Percentiles rank a stretch among this genome's conserved stretches.
Evolutionary conservation across 2,329 filamentous ascomycete genomes (phyloP).

Genomic region (Ophiostoma angusticollis): DNA sequence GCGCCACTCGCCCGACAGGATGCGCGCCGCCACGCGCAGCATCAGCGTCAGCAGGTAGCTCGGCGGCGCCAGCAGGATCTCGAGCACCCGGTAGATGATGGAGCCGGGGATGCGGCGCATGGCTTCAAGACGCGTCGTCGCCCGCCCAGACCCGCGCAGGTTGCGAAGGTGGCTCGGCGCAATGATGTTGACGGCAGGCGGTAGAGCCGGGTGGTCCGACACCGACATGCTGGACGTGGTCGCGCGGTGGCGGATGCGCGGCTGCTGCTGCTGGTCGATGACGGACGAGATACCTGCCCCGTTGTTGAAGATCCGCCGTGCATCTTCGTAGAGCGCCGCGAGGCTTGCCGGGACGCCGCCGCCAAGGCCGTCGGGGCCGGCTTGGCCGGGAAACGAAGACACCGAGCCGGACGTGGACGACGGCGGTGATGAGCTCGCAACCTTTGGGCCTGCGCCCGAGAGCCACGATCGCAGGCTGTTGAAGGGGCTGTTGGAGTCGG

Average conservation of each 20-base stretch:
- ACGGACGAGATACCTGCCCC: background rate
- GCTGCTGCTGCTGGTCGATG: conserved; percentile 2
- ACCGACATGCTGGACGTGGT: conserved; percentile 36
- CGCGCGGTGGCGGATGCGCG: conserved; percentile 38
- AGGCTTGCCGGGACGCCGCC: conserved; percentile 4
- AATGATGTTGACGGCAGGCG: conserved; percentile 54
- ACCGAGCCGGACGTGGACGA: conserved; percentile 11
- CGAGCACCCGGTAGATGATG: conserved; percentile 64
- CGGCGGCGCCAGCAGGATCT: conserved; percentile 68
- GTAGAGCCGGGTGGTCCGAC: conserved; percentile 47
- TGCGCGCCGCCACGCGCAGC: conserved; percentile 66
- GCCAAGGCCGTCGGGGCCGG: background rate
- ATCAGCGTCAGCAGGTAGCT: conserved; percentile 66
- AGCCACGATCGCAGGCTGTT: conserved; percentile 15
- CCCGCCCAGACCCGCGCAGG: conserved; percentile 13
- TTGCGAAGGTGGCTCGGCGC: conserved; percentile 20
- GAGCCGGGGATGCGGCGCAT: conserved; percentile 44
- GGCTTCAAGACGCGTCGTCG: conserved; percentile 28
- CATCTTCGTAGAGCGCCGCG: conserved; percentile 11
- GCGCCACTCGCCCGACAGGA: conserved; percentile 52
- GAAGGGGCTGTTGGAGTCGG: conserved; percentile 13
- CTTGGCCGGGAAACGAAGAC: background rate
- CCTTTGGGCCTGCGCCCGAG: conserved; percentile 4
- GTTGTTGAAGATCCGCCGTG: conserved; percentile 1
- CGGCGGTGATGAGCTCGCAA: conserved; percentile 6